Percentiles rank a stretch among this genome's conserved stretches.
Evolutionary conservation across 805 yeast species (phyloP).

Genomic region (Myxozyma geophila): DNA sequence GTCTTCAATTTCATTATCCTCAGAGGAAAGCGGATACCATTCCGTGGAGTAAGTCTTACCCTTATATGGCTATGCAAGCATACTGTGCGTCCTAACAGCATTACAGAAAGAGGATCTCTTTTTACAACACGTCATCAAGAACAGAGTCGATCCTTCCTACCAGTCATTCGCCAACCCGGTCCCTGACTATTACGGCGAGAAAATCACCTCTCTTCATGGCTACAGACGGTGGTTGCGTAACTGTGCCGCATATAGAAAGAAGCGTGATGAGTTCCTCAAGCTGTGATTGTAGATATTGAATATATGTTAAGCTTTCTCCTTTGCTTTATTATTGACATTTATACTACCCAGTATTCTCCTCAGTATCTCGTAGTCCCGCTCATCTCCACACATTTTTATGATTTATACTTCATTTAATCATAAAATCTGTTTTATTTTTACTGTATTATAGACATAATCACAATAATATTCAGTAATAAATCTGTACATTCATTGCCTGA

Average conservation of each 20-base stretch:
- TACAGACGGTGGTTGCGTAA: constrained; percentile 97
- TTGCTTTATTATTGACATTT: not conserved
- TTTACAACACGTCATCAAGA: constrained; percentile 69
- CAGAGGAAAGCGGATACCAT: constrained; percentile 24
- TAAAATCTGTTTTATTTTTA: no score
- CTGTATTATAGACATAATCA: no score
- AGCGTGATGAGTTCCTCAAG: constrained; percentile 49
- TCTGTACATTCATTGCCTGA: no score
- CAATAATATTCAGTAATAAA: no score
- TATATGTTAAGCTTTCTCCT: not conserved
- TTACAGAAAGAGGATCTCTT: constrained; percentile 69
- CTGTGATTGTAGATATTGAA: not conserved
- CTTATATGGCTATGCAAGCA: not conserved
- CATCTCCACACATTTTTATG: no score
- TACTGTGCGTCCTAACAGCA: no score
- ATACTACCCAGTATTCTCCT: no score
- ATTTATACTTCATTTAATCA: no score
- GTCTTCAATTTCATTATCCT: constrained; percentile 54
- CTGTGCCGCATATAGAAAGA: constrained; percentile 86
- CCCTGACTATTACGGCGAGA: constrained; percentile 98
- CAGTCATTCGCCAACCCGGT: constrained; percentile 90
- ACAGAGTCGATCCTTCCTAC: constrained; percentile 89
- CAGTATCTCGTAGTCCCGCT: no score
- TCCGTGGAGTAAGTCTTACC: constrained; percentile 44
- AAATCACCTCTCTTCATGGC: constrained; percentile 80